Conservation (phyloP, 768 basidiomycete genomes). For the Leccinum longicurvipes region DNA sequence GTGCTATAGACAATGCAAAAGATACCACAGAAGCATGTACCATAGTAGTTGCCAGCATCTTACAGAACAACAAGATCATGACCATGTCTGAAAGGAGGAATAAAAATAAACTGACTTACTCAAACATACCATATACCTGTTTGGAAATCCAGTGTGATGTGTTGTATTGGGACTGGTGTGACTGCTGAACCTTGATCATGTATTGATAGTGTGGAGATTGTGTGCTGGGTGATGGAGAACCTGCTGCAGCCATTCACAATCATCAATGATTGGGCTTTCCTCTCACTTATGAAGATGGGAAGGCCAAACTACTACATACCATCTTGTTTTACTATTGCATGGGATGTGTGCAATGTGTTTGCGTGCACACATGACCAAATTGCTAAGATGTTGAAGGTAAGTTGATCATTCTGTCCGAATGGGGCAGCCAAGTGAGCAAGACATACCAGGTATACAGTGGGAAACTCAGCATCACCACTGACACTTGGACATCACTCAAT, state of each 20-base stretch:
- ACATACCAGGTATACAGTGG: not conserved
- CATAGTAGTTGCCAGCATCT: too few species aligned
- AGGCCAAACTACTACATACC: not conserved
- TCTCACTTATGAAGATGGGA: not conserved
- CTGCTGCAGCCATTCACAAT: not conserved
- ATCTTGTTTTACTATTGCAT: not conserved
- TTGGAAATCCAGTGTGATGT: too few species aligned
- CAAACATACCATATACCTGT: too few species aligned
- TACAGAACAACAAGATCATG: too few species aligned
- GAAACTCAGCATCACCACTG: not conserved
- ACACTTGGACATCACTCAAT: not conserved
- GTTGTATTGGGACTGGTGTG: too few species aligned
- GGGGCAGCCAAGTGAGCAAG: accelerated
- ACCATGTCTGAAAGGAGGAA: too few species aligned
- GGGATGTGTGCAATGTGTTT: not conserved
- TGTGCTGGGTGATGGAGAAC: not conserved
- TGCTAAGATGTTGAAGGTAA: not conserved
- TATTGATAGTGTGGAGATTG: too few species aligned
- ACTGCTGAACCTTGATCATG: too few species aligned
- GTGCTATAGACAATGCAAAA: too few species aligned
- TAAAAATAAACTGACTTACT: too few species aligned
- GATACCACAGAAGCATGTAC: too few species aligned
- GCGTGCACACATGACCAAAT: not conserved
- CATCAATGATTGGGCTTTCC: not conserved
- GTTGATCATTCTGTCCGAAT: not conserved